Percentiles rank a stretch among this genome's conserved stretches.
Conservation (phyloP, 2,329 filamentous ascomycete species). For the Botrytis sinoallii region DNA sequence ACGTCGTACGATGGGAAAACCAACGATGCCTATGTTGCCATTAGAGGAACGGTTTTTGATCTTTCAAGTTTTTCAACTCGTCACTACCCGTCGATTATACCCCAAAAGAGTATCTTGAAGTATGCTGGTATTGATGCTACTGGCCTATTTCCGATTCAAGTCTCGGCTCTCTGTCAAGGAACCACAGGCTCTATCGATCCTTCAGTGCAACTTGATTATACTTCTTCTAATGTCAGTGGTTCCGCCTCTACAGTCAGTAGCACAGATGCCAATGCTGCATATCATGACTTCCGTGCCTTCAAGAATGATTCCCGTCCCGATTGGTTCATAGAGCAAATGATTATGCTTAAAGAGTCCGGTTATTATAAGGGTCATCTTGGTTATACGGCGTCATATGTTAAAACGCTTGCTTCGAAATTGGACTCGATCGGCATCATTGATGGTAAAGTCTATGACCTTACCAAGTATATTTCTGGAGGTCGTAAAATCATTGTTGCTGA, state of each 20-base stretch:
- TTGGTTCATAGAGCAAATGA: constrained; percentile 91
- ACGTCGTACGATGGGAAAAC: constrained; percentile 69
- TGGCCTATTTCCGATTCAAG: constrained; percentile 86
- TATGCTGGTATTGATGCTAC: constrained; percentile 91
- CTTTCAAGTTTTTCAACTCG: constrained; percentile 67
- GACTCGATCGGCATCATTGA: constrained; percentile 76
- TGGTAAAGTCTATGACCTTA: constrained; percentile 82
- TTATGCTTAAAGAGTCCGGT: constrained; percentile 63
- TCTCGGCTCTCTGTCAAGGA: constrained; percentile 85
- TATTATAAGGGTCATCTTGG: constrained; percentile 87
- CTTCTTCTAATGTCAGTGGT: constrained; percentile 69
- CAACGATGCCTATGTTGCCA: constrained; percentile 67
- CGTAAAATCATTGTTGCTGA: constrained; percentile 58
- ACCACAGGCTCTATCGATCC: constrained; percentile 61
- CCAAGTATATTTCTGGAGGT: constrained; percentile 75
- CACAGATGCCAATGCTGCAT: constrained; percentile 70
- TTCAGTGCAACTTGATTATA: constrained; percentile 81
- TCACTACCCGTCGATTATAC: constrained; percentile 71
- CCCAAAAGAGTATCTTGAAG: constrained; percentile 60
- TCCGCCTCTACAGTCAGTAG: constrained; percentile 61
- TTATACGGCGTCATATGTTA: constrained; percentile 75
- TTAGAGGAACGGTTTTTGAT: constrained; percentile 88
- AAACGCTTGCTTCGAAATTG: constrained; percentile 60
- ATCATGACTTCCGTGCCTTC: constrained; percentile 89
- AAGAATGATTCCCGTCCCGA: constrained; percentile 79